Conservation (phyloP, 768 basidiomycete species). For the Lactarius trivialis region DNA sequence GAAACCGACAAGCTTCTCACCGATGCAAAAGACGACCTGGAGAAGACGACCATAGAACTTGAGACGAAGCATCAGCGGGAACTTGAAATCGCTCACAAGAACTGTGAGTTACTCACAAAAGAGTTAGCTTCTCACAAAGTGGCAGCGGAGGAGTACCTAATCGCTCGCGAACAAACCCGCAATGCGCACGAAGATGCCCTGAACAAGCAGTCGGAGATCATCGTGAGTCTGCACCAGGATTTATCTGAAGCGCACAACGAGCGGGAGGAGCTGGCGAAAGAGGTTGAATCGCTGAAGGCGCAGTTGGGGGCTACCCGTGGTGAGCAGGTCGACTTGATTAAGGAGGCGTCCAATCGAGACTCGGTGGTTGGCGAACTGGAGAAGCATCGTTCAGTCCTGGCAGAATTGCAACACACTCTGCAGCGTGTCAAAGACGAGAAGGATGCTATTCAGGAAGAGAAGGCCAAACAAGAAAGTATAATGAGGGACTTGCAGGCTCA, state of each 20-base stretch:
- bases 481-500: constrained; percentile 78
- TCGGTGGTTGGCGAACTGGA: constrained; percentile 71
- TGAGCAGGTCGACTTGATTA: constrained; percentile 56
- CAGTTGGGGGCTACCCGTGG: constrained; percentile 53
- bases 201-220: constrained; percentile 42
- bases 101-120: constrained; percentile 36
- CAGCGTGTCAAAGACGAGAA: constrained; percentile 80
- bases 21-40: constrained; percentile 44
- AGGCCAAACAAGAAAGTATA: constrained; percentile 55
- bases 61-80: constrained; percentile 44
- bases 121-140: constrained; percentile 52
- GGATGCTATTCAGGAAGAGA: constrained; percentile 69
- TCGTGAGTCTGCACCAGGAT: constrained; percentile 45
- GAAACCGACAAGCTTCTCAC: constrained; percentile 33
- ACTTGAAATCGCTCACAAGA: constrained; percentile 35
- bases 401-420: constrained; percentile 70
- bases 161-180: constrained; percentile 31
- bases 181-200: constrained; percentile 37
- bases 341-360: constrained; percentile 70
- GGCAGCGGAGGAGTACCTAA: constrained; percentile 37
- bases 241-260: constrained; percentile 37
- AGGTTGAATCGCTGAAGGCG: constrained; percentile 43
- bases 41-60: constrained; percentile 43
- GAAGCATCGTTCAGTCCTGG: constrained; percentile 65
- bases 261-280: constrained; percentile 37